Evolutionary conservation across 2,329 filamentous ascomycete species (phyloP), one percentile per base, ranked within the genome.

Genomic region (Parascedosporium putredinis): DNA sequence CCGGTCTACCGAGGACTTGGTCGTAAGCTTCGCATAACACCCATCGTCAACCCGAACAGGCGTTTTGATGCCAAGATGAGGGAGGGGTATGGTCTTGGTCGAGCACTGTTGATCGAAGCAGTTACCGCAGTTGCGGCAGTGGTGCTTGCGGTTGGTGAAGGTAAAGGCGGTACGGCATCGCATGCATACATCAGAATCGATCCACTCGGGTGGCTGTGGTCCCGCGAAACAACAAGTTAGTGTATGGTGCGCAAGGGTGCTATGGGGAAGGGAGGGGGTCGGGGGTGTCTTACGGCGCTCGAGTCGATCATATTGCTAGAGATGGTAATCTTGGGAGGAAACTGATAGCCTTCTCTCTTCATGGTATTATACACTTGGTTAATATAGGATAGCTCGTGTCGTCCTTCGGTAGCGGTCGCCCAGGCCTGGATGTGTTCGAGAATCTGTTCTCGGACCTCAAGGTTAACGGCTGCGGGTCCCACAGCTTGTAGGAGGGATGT

Each of bases 241-340:
- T 48, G 18, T 8, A 33, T 5, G n/a, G 12, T 3, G 16, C n/a
- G 18, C 9, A 36, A 14, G 3, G 27, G 7, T 9, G n/a, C n/a
- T n/a, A n/a, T n/a, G 33, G 23, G 20, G 8, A 6, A 7, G 33
- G 33, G 33, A 40, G 14, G 12, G 20, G 10, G 20, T n/a, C n/a
- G n/a, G 5, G 45, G 23, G 22, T 29, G 31, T 75, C 85, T 64
- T 78, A 95, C 88, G 53, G 93, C 93, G 60, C 84, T 95, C 63
- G 89, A 96, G 64, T 98, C 91, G 56, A 97, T 81, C 90, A 98
- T 98, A 67, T 86, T 96, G 67, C 88, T 94, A n/a, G 91, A 78
- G 42, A 98, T 85, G 23, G 86, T 82, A 36, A 83, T 81, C 59
- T 83, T 87, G 4, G 93, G 93, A 2, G 93, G 93, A 55, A 98